Percentiles rank a stretch among this genome's conserved stretches.
phyloP scores from a whole-genome alignment of 768 basidiomycete species.

The Boletus edulis region DNA sequence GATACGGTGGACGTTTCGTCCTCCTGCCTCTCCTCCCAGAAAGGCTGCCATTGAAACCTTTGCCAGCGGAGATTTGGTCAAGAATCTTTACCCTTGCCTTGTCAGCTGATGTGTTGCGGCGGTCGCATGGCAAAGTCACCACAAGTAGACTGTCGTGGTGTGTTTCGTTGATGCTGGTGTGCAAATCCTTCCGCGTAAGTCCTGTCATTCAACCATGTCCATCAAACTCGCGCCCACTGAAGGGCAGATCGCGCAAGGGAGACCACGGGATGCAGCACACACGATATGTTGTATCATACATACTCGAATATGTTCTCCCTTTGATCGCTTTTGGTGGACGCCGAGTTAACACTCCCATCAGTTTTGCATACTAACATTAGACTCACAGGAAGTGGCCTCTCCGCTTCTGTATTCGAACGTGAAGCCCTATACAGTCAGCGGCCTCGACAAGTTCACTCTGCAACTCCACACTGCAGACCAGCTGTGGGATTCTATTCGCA shows the following conservation, averaged over 20 bases:
- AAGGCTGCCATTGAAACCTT: constrained; percentile 45
- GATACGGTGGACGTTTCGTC: constrained; percentile 53
- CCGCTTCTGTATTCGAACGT: constrained; percentile 66
- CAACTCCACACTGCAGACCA: constrained; percentile 62
- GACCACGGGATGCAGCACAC: neutral
- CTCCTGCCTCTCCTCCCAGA: constrained; percentile 68
- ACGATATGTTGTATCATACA: neutral
- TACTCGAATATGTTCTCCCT: neutral
- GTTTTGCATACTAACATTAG: constrained; percentile 13
- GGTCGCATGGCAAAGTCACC: constrained; percentile 4
- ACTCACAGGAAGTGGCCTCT: constrained; percentile 55
- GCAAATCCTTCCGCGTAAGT: constrained; percentile 41
- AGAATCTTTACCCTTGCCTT: constrained; percentile 49
- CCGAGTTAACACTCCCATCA: neutral
- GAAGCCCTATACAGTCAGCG: constrained; percentile 38
- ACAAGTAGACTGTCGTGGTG: constrained; percentile 12
- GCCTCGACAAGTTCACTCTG: constrained; percentile 57
- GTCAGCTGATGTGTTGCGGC: constrained; percentile 5
- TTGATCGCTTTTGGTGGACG: neutral
- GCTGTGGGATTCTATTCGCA: constrained; percentile 84
- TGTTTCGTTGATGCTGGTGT: constrained; percentile 35
- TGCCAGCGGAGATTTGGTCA: constrained; percentile 73
- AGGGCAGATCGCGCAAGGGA: neutral
- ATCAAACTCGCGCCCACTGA: neutral
- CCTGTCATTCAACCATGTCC: neutral